Evolutionary conservation across 2,329 filamentous ascomycete genomes (phyloP), one percentile per base, ranked within the genome.

Genomic region (Lecanicillium sp.): DNA sequence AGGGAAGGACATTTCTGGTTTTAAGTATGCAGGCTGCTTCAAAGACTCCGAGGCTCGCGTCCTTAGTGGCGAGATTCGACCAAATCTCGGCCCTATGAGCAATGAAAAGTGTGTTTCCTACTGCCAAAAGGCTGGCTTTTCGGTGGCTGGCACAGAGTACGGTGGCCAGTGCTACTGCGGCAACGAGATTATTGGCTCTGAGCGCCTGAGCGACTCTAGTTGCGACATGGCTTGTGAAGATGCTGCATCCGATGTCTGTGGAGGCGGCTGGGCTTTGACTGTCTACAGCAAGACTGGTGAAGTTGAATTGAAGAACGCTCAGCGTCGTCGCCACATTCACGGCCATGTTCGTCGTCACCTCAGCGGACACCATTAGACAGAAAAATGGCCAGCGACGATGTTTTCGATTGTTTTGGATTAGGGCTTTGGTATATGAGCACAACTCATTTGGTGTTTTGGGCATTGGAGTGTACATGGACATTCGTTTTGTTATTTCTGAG

Each of bases 111-210:
- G 73, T 48, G 59, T 72, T 35, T 51, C 57, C 5, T 66, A 69
- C 51, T 78, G 74, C 53, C 54, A 63, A 7, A 46, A 41, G 6
- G 52, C 56, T 11, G 62, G 63, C 13, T 69, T 59, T 49, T 48
- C 47, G 6, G 60, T 70, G 31, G 70, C 71, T 6, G 73, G 71
- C 6, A 57, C 72, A 1, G 70, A 77, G 51, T 72, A 68, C 46
- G 59, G 56, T 16, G 56, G 57, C n/a, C 65, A 76, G 51, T 78
- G 73, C 56, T 77, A 66, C 57, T 78, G 71, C 47, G 67, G 62
- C 34, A 54, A 60, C 40, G 46, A 50, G 18, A 47, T 55, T 17
- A 37, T 45, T 5, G 56, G 58, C 30, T 63, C 59, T 19, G 52
- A 60, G 34, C 57, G 60, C 44, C 49, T 75, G 14, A 62, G 64